These are phyloP conservation scores for Triadica sebifera DNA, from an alignment of 345 rosid species.

Conservation along the genomic window DNA sequence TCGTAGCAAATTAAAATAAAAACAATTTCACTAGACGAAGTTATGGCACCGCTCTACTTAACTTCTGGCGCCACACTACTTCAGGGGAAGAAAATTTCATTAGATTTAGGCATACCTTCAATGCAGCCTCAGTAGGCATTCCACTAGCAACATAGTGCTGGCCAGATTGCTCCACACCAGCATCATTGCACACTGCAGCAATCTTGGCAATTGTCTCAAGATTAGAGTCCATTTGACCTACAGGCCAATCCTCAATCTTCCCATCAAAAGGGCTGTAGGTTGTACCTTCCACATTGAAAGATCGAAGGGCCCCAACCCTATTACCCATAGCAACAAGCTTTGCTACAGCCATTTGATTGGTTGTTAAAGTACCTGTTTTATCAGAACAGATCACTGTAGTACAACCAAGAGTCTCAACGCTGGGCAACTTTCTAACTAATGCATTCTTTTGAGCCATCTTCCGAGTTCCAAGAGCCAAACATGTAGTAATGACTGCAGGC, in stretches of 20 bases:
- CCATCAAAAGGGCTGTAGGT: constrained; percentile 84
- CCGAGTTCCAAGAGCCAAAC: constrained; percentile 89
- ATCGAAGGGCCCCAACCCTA: constrained; percentile 56
- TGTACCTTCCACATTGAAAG: constrained; percentile 82
- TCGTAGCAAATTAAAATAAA: background rate
- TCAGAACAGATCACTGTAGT: constrained; percentile 93
- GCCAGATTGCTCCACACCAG: constrained; percentile 68
- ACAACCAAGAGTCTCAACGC: constrained; percentile 95
- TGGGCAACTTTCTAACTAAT: constrained; percentile 84
- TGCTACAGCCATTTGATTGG: constrained; percentile 88
- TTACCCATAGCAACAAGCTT: constrained; percentile 86
- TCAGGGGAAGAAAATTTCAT: background rate
- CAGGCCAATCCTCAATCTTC: constrained; percentile 65
- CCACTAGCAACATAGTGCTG: constrained; percentile 64
- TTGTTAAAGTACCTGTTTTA: constrained; percentile 91
- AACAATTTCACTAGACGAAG: background rate
- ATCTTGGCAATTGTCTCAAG: constrained; percentile 87
- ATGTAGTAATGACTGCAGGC: constrained; percentile 95
- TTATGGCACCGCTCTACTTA: too few species aligned
- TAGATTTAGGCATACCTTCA: constrained; percentile 53
- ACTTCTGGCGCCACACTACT: background rate
- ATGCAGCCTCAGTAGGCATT: constrained; percentile 95
- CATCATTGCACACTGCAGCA: constrained; percentile 88
- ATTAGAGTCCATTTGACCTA: constrained; percentile 72
- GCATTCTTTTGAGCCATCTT: constrained; percentile 99